A percentile compares a stretch with the other conserved stretches of the same genome.
Conservation (phyloP, 2,329 filamentous ascomycete species). For the Fusarium sp. region DNA sequence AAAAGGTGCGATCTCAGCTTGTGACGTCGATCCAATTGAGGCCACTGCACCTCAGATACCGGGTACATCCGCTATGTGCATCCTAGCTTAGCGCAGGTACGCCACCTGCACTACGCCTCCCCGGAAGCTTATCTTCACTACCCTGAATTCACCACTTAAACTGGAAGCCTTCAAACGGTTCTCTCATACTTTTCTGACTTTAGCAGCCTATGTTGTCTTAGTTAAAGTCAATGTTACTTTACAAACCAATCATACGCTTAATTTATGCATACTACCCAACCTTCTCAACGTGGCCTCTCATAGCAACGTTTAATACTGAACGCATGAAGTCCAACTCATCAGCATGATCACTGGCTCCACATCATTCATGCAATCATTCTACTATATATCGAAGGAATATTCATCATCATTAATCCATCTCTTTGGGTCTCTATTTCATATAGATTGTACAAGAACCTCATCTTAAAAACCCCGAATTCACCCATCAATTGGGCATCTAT, state of each 20-base stretch:
- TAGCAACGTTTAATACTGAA: not conserved
- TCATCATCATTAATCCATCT: conserved; percentile 43
- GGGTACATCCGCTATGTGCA: conserved; percentile 20
- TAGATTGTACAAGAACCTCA: conserved; percentile 36
- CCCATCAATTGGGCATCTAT: conserved; percentile 69
- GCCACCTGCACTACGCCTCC: not conserved
- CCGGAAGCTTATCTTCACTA: conserved; percentile 20
- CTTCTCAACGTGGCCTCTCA: not conserved
- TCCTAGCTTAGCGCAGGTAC: conserved; percentile 17
- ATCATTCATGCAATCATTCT: not conserved
- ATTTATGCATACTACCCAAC: not conserved
- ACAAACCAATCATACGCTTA: not conserved
- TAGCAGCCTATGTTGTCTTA: not conserved
- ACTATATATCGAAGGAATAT: conserved; percentile 16
- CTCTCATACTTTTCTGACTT: not conserved
- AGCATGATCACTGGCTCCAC: not conserved
- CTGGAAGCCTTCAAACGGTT: not conserved
- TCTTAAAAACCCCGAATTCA: conserved; percentile 42
- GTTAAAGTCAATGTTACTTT: not conserved
- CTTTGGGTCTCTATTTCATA: conserved; percentile 40
- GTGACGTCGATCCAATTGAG: conserved; percentile 21
- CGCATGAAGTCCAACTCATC: not conserved
- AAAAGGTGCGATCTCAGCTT: conserved; percentile 1
- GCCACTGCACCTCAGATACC: conserved; percentile 10
- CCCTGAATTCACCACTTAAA: not conserved